phyloP scores from a whole-genome alignment of 2,329 filamentous ascomycete genomes.

The Zymoseptoria brevis region DNA sequence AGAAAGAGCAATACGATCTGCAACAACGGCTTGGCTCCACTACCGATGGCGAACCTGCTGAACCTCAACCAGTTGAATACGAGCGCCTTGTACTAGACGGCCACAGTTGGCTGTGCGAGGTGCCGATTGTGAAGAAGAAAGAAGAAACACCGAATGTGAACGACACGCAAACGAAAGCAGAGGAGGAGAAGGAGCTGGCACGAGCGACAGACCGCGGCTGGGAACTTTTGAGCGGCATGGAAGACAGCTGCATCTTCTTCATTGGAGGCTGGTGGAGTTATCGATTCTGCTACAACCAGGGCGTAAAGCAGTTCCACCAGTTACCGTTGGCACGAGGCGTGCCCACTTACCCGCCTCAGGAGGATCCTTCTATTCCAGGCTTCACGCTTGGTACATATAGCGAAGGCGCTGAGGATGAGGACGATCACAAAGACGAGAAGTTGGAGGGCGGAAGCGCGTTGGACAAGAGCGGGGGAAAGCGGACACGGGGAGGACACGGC shows the following conservation, averaged over 20 bases:
- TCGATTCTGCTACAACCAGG: conserved; percentile 81
- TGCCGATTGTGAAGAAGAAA: conserved; percentile 60
- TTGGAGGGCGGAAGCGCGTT: conserved; percentile 21
- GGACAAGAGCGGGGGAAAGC: conserved; percentile 23
- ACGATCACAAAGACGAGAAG: conserved; percentile 23
- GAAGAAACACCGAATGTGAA: conserved; percentile 22
- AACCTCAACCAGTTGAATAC: conserved; percentile 39
- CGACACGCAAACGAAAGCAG: conserved; percentile 40
- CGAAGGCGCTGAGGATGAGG: conserved; percentile 20
- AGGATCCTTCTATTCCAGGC: conserved; percentile 67
- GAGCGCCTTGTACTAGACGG: conserved; percentile 66
- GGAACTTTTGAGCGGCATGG: conserved; percentile 69
- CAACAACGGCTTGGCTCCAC: conserved; percentile 8
- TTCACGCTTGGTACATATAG: conserved; percentile 64
- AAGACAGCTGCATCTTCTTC: conserved; percentile 74
- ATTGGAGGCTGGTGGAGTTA: conserved; percentile 93
- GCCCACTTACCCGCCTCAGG: conserved; percentile 60
- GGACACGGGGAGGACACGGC: conserved; percentile 32
- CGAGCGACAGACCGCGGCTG: conserved; percentile 70
- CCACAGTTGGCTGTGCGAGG: conserved; percentile 72
- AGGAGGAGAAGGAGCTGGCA: conserved; percentile 71
- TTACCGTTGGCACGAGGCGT: conserved; percentile 62
- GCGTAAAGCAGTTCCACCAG: conserved; percentile 86
- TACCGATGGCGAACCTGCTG: conserved; percentile 7
- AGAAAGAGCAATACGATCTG: conserved; percentile 14